Base-by-base conservation (phyloP, 805 yeast species). In the Yamadazyma phyllophila region DNA sequence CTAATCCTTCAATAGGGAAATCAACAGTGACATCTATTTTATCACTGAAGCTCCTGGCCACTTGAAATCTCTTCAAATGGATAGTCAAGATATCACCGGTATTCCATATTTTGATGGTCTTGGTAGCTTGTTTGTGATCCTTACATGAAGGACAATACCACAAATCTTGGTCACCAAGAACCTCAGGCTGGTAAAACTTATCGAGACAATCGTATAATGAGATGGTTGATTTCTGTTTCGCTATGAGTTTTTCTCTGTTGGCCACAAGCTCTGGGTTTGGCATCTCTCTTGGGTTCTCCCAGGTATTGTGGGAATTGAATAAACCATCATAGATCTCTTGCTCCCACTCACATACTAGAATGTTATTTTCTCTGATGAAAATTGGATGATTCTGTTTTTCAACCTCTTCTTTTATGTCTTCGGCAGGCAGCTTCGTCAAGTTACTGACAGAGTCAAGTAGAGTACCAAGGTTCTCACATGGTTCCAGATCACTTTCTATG, bases 81-180 rank as follows among this genome's bases (percentile, higher is more conserved):
- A 92, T 85, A 0, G 95, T 82, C 51, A 94, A 71, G 26, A 94
- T 81, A 60, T 94, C 97, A 1, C 98, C 98, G 0, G 88, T 82
- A n/a, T 82, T 78, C 98, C 98, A 94, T 14, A 92, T 68, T 63
- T 90, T 95, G 44, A 94, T 85, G 36, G 88, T 85, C 58, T 94
- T 92, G 1, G 95, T 82, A 0, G 98, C 98, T 54, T 87, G 89
- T 48, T 90, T 79, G 57, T 89, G 96, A 43, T 87, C 94, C 57
- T 86, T 81, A 69, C 99, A 92, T 10, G 72, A 67, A 0, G 97
- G 95, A 63, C 99, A 92, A 57, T 83, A 91, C 98, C 98, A 92
- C 29, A 89, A 71, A 64, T 92, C 98, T 44, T 88, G 84, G 41
- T 88, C 85, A 11, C 97, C 88, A 37, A 92, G 72, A 2, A 90